phyloP scores from a whole-genome alignment of 1,139 yeast genomes.

The Ashbya aceris region DNA sequence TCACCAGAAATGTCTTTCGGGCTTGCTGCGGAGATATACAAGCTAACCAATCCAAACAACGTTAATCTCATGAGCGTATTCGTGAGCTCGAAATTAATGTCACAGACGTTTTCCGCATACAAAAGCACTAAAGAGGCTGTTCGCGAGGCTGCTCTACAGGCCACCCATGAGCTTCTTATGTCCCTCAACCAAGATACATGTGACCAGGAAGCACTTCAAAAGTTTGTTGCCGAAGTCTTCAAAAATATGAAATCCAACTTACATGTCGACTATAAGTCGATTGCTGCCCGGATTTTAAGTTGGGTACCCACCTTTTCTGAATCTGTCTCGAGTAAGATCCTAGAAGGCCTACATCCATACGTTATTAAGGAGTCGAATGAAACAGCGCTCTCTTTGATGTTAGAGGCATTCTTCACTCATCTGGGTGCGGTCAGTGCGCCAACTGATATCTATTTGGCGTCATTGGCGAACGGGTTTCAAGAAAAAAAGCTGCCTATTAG shows the following conservation, averaged over 20 bases:
- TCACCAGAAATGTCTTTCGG: conserved; percentile 69
- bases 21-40: conserved; percentile 39
- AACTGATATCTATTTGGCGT: conserved; percentile 13
- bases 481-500: conserved; percentile 58
- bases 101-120: conserved; percentile 53
- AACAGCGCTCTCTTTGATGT: conserved; percentile 40
- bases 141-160: conserved; percentile 43
- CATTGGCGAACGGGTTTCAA: conserved; percentile 47
- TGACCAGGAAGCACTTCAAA: conserved; percentile 20
- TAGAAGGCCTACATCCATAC: conserved; percentile 40
- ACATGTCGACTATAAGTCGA: conserved; percentile 56
- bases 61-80: conserved; percentile 36
- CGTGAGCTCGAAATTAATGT: conserved; percentile 42
- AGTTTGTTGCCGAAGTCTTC: conserved; percentile 44
- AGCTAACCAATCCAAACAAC: conserved; percentile 29
- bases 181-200: conserved; percentile 11
- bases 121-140: conserved; percentile 65
- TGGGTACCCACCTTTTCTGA: conserved; percentile 25
- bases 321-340: conserved; percentile 32
- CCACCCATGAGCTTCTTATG: conserved; percentile 30
- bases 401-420: conserved; percentile 43
- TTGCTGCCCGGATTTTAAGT: conserved; percentile 37
- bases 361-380: conserved; percentile 74
- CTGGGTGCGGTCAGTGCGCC: conserved; percentile 24
- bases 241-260: conserved; percentile 53